These are phyloP conservation scores for Pestalotiopsis sp. DNA, from an alignment of 2,329 filamentous ascomycete genomes.

Conservation along the genomic window DNA sequence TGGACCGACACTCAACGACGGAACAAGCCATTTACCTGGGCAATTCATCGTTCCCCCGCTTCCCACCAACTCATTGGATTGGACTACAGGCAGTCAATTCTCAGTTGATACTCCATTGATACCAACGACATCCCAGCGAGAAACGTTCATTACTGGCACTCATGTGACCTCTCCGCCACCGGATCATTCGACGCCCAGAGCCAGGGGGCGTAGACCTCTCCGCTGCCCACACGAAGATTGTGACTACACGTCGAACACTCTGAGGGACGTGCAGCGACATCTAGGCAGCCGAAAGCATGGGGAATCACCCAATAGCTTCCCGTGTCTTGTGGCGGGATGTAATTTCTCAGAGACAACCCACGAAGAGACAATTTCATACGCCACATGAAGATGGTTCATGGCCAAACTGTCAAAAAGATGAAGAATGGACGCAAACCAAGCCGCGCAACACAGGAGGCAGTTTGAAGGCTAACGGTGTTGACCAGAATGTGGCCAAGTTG, in stretches of 20 bases:
- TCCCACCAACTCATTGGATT: neutral
- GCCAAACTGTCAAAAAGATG: neutral
- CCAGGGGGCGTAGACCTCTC: neutral
- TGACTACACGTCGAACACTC: neutral
- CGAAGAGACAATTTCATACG: neutral
- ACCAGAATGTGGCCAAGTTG: neutral
- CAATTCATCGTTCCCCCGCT: neutral
- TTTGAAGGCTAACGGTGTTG: neutral
- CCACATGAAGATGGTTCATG: neutral
- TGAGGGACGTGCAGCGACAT: neutral
- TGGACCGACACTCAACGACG: neutral
- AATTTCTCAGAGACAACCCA: neutral
- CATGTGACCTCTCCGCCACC: neutral
- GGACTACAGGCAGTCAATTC: fast-evolving
- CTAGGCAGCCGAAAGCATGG: neutral
- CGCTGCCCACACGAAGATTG: neutral
- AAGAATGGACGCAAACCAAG: neutral
- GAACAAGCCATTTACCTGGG: neutral
- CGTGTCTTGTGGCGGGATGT: neutral
- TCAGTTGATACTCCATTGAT: neutral
- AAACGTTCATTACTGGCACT: too few relatives aligned
- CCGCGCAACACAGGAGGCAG: neutral
- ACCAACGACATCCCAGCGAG: neutral
- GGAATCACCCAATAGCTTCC: neutral
- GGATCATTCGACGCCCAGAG: neutral